Evolutionary conservation across 2,329 filamentous ascomycete species (phyloP).

Genomic region (Aaosphaeria pasadenensis): DNA sequence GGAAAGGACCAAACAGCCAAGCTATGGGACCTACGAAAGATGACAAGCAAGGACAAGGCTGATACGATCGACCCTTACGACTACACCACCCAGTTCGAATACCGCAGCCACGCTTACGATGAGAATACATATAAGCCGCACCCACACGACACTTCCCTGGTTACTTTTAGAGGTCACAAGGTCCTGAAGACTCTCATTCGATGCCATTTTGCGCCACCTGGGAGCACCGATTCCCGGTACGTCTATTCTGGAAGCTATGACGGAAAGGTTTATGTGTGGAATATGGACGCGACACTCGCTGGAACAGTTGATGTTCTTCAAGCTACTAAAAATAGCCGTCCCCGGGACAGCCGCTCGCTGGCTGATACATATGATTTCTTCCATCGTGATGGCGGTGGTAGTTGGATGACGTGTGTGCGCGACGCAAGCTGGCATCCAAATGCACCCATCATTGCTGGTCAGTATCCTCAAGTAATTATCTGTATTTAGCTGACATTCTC

Average conservation of each 20-base stretch:
- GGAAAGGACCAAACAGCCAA: conserved; percentile 97
- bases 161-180: conserved; percentile 88
- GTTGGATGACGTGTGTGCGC: conserved; percentile 76
- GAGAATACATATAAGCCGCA: conserved; percentile 67
- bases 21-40: conserved; percentile 90
- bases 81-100: conserved; percentile 68
- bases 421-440: conserved; percentile 91
- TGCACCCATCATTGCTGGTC: conserved; percentile 72
- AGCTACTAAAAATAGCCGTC: conserved; percentile 64
- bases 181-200: conserved; percentile 88
- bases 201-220: conserved; percentile 89
- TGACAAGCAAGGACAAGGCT: conserved; percentile 70
- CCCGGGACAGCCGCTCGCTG: conserved; percentile 51
- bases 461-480: conserved; percentile 20
- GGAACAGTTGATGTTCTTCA: conserved; percentile 72
- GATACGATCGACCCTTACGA: conserved; percentile 54
- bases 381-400: conserved; percentile 52
- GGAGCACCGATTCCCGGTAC: conserved; percentile 83
- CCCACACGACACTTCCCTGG: conserved; percentile 82
- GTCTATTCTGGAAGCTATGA: conserved; percentile 91
- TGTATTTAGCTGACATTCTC: conserved; percentile 10
- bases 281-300: conserved; percentile 83
- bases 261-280: conserved; percentile 88
- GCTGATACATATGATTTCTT: conserved; percentile 57
- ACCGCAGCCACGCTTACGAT: conserved; percentile 66